A percentile compares a stretch with the other conserved stretches of the same genome.
Evolutionary conservation across 208 protist species (phyloP).

Genomic region (Acanthamoeba castellanii): DNA sequence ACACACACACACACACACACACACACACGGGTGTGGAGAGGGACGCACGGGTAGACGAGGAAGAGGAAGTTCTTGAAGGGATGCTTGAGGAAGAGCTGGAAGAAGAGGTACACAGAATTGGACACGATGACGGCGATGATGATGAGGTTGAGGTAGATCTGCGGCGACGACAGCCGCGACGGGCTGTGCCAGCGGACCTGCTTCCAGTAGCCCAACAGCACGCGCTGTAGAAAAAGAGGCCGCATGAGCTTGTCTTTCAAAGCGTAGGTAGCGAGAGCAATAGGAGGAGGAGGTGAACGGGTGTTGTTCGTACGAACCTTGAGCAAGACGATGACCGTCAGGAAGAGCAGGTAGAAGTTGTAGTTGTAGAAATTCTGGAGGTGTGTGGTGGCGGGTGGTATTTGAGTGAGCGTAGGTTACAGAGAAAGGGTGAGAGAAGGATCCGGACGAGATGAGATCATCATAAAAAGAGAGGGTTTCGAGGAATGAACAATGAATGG

Average conservation of each 20-base stretch:
- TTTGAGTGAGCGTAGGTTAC: background rate
- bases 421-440: background rate
- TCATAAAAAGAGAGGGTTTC: no score
- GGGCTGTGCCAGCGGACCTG: constrained; percentile 57
- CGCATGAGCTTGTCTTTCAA: background rate
- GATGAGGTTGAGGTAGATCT: constrained; percentile 73
- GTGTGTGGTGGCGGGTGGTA: background rate
- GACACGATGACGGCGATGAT: constrained; percentile 61
- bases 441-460: background rate
- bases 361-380: constrained; percentile 68
- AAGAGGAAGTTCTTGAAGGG: constrained; percentile 74
- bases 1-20: background rate
- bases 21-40: no score
- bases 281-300: background rate
- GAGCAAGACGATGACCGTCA: constrained; percentile 39
- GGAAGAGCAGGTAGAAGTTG: constrained; percentile 73
- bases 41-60: constrained; percentile 56
- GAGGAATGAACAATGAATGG: background rate
- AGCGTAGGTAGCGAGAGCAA: background rate
- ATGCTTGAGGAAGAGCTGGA: constrained; percentile 71
- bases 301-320: background rate
- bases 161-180: constrained; percentile 44
- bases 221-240: constrained; percentile 18
- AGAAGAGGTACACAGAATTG: constrained; percentile 65
- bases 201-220: constrained; percentile 49